Percentiles rank a stretch among this genome's conserved stretches.
phyloP scores from a whole-genome alignment of 2,329 filamentous ascomycete genomes.

The Penicillium sumatraense region DNA sequence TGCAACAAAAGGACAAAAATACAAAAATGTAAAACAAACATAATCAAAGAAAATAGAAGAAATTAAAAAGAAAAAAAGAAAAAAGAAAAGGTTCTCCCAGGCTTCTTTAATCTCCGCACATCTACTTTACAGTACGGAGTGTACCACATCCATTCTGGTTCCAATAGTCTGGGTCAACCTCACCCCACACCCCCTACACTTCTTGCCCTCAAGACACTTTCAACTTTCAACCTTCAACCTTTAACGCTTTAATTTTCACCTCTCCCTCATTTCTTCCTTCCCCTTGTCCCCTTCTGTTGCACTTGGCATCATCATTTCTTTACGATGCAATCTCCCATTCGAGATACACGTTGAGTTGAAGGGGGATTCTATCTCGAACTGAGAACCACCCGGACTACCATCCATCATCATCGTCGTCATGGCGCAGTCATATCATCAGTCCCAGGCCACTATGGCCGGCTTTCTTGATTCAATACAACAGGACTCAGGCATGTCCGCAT shows the following conservation, averaged over 20 bases:
- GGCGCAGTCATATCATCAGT: constrained; percentile 36
- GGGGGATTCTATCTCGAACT: constrained; percentile 14
- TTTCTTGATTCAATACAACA: constrained; percentile 32
- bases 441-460: constrained; percentile 36
- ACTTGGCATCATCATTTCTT: neutral
- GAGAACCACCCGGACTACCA: constrained; percentile 6
- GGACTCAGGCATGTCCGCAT: constrained; percentile 34
- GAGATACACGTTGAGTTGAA: constrained; percentile 14
- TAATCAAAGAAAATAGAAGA: constrained; percentile 8
- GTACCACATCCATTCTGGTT: constrained; percentile 18
- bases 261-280: constrained; percentile 2
- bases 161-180: constrained; percentile 25
- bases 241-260: neutral
- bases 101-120: constrained; percentile 28
- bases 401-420: too few species aligned
- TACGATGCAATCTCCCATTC: constrained; percentile 16
- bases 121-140: constrained; percentile 1
- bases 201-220: constrained; percentile 7
- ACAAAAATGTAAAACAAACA: neutral
- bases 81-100: constrained; percentile 8
- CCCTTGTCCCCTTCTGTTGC: constrained; percentile 2
- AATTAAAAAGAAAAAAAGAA: constrained; percentile 9
- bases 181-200: constrained; percentile 22
- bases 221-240: too few species aligned
- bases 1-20: constrained; percentile 6